phyloP scores from a whole-genome alignment of 129 eudicot genomes.

The Silybum marianum region DNA sequence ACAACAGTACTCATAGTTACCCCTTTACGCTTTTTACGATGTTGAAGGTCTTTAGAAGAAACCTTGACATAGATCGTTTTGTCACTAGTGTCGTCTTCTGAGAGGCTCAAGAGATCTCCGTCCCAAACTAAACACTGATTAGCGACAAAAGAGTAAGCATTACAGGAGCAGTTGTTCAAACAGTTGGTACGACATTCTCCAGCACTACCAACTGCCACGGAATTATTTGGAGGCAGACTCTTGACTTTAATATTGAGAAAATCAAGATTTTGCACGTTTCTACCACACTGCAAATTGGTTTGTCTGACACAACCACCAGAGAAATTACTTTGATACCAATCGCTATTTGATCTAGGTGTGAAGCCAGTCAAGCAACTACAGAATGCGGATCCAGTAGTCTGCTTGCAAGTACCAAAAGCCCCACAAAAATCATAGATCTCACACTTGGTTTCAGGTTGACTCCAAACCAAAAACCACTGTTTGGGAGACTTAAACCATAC shows the following conservation, averaged over 20 bases:
- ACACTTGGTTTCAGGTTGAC: slow-evolving; percentile 36
- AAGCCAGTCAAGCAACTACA: slow-evolving; percentile 73
- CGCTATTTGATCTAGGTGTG: slow-evolving; percentile 34
- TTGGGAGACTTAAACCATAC: slow-evolving; percentile 21
- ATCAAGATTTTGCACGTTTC: slow-evolving; percentile 17
- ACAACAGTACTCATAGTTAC: slow-evolving; percentile 34
- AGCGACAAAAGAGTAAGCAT: slow-evolving; percentile 22
- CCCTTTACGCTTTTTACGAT: slow-evolving; percentile 20
- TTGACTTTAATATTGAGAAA: slow-evolving; percentile 27
- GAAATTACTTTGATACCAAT: slow-evolving; percentile 56
- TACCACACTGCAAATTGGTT: slow-evolving; percentile 46
- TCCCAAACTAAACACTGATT: no score
- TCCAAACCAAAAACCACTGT: slow-evolving; percentile 37
- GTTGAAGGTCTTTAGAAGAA: slow-evolving; percentile 54
- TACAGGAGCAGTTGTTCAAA: slow-evolving; percentile 55
- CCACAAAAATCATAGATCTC: slow-evolving; percentile 41
- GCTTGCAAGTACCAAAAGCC: slow-evolving; percentile 27
- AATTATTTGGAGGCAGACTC: slow-evolving; percentile 14
- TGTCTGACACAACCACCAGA: slow-evolving; percentile 69
- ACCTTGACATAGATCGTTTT: slow-evolving; percentile 45
- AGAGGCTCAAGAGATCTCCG: slow-evolving; percentile 43
- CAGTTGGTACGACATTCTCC: slow-evolving; percentile 45
- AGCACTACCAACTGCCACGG: slow-evolving; percentile 32
- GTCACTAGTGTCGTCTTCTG: slow-evolving; percentile 44
- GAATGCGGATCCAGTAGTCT: slow-evolving; percentile 35